These are phyloP conservation scores for Letharia columbiana DNA, from an alignment of 495 filamentous ascomycete genomes.

Conservation along the genomic window DNA sequence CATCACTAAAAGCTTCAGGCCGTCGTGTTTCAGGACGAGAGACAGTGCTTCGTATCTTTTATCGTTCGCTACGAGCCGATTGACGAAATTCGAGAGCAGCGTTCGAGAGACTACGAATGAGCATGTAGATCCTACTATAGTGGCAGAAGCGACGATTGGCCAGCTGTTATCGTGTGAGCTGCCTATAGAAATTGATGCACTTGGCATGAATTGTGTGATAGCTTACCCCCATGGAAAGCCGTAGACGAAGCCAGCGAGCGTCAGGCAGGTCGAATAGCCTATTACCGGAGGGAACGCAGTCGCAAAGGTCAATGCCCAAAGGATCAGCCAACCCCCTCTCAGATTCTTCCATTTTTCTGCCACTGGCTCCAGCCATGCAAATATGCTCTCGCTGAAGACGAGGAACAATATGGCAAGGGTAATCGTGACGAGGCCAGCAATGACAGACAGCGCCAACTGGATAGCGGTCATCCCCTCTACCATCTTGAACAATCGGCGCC, in stretches of 20 bases:
- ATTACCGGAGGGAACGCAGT: constrained; percentile 85
- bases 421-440: constrained; percentile 40
- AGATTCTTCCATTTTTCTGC: constrained; percentile 66
- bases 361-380: constrained; percentile 58
- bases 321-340: constrained; percentile 61
- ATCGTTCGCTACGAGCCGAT: constrained; percentile 71
- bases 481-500: constrained; percentile 30
- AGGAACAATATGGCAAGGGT: constrained; percentile 57
- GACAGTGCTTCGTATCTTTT: constrained; percentile 64
- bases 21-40: constrained; percentile 68
- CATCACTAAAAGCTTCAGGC: constrained; percentile 81
- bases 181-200: background rate
- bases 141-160: constrained; percentile 74
- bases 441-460: constrained; percentile 51
- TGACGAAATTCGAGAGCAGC: constrained; percentile 66
- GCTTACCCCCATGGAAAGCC: constrained; percentile 75
- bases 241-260: constrained; percentile 85
- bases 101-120: constrained; percentile 75
- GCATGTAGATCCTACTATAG: constrained; percentile 63
- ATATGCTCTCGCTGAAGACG: constrained; percentile 67
- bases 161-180: constrained; percentile 42
- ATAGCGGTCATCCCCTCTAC: constrained; percentile 47
- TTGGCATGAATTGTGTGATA: background rate
- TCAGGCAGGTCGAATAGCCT: constrained; percentile 82
- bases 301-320: constrained; percentile 69